Evolutionary conservation across 345 rosid species (phyloP).

Genomic region (Eucalyptus cloeziana): DNA sequence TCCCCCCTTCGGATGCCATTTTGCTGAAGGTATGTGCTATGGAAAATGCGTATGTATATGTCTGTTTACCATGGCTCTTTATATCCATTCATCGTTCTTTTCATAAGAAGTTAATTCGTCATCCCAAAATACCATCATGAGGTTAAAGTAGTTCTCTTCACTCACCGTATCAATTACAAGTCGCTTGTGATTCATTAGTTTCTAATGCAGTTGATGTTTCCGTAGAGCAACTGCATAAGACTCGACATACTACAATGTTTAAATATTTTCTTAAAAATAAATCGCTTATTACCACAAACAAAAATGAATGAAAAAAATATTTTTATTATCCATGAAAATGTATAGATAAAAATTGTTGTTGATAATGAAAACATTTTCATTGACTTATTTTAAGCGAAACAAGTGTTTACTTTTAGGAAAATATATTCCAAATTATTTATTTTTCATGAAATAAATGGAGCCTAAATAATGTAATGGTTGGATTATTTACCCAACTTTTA

Average conservation of each 20-base stretch:
- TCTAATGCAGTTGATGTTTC: not conserved
- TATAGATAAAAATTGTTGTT: too few relatives aligned
- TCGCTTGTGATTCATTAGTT: not conserved
- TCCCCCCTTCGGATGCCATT: conserved; percentile 31
- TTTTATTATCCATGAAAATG: too few relatives aligned
- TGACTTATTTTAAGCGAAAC: too few relatives aligned
- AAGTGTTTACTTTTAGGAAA: too few relatives aligned
- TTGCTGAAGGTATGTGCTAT: conserved; percentile 18
- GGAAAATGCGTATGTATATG: not conserved
- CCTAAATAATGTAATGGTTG: too few relatives aligned
- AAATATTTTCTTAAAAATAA: too few relatives aligned
- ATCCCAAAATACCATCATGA: not conserved
- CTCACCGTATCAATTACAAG: not conserved
- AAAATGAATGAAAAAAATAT: too few relatives aligned
- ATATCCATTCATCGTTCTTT: not conserved
- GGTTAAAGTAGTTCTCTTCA: not conserved
- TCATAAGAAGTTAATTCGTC: not conserved
- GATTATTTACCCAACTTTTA: too few relatives aligned
- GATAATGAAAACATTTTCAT: too few relatives aligned
- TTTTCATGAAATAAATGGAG: too few relatives aligned
- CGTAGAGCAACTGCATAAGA: not conserved
- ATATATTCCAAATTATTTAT: too few relatives aligned
- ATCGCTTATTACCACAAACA: too few relatives aligned
- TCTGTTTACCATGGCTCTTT: not conserved
- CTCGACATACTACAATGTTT: not conserved